Evolutionary conservation across 176 grass and related monocot genomes (phyloP).

Genomic region (Avena insularis): DNA sequence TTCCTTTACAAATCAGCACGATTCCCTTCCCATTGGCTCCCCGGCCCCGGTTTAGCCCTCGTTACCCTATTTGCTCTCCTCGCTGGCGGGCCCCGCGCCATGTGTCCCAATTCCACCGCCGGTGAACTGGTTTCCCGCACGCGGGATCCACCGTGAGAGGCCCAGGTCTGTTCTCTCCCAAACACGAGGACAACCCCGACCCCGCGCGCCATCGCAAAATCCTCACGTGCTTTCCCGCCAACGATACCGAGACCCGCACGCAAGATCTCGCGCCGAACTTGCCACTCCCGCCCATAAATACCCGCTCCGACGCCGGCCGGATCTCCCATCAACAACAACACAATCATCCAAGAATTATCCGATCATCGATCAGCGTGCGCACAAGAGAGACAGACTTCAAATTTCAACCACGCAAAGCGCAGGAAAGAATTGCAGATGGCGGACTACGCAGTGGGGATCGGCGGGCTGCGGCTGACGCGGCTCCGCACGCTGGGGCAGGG

Average conservation of each 20-base stretch:
- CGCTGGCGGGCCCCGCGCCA: not conserved
- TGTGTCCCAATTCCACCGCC: conserved; percentile 8
- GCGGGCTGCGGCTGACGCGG: conserved; percentile 37
- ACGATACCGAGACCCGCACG: not conserved
- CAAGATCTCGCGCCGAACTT: conserved; percentile 38
- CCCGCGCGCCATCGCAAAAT: conserved; percentile 4
- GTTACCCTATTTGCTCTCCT: conserved; percentile 17
- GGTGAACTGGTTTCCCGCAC: not conserved
- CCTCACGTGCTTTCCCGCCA: conserved; percentile 50
- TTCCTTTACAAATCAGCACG: conserved; percentile 1
- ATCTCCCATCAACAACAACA: not conserved
- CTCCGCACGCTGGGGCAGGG: conserved; percentile 53
- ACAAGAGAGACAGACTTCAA: not conserved
- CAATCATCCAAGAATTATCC: not conserved
- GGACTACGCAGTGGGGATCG: not conserved
- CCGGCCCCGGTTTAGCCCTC: not conserved
- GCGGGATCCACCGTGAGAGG: not conserved
- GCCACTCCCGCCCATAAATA: conserved; percentile 2
- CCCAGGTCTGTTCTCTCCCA: conserved; percentile 32
- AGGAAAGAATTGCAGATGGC: not conserved
- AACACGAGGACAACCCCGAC: not conserved
- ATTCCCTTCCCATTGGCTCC: not conserved
- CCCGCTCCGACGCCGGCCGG: no score
- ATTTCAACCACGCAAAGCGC: not conserved
- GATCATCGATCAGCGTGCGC: conserved; percentile 17